Evolutionary conservation across 2,329 filamentous ascomycete species (phyloP).

Genomic region (Microdochium paspali): DNA sequence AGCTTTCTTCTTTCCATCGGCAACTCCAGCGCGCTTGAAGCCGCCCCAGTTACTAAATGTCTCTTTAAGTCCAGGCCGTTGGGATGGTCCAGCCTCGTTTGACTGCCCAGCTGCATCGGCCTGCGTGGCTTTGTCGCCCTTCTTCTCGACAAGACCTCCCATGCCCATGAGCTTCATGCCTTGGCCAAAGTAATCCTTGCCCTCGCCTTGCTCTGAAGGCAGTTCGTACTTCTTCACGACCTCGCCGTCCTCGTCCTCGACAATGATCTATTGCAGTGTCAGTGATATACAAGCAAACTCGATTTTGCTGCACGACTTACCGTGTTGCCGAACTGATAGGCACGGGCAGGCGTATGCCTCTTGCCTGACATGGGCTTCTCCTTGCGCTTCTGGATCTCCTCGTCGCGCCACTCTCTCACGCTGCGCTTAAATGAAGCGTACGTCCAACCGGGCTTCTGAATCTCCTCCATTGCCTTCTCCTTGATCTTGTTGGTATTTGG

Average conservation of each 20-base stretch:
- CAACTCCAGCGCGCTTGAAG: slow-evolving; percentile 24
- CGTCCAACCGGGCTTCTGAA: slow-evolving; percentile 29
- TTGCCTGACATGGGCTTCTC: slow-evolving; percentile 45
- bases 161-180: slow-evolving; percentile 47
- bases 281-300: slow-evolving; percentile 8
- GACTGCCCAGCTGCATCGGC: slow-evolving; percentile 15
- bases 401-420: slow-evolving; percentile 42
- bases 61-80: slow-evolving; percentile 9
- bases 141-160: slow-evolving; percentile 29
- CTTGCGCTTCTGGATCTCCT: slow-evolving; percentile 55
- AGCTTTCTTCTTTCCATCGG: slow-evolving; percentile 29
- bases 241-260: slow-evolving; percentile 79
- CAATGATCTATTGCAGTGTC: slow-evolving; percentile 54
- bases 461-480: slow-evolving; percentile 22
- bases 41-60: slow-evolving; percentile 39
- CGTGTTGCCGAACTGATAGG: slow-evolving; percentile 78
- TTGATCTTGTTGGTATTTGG: slow-evolving; percentile 12
- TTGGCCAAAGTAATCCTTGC: slow-evolving; percentile 30
- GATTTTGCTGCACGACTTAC: slow-evolving; percentile 27
- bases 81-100: slow-evolving; percentile 20
- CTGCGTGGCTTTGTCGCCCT: slow-evolving; percentile 7
- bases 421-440: slow-evolving; percentile 38
- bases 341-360: slow-evolving; percentile 63
- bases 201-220: slow-evolving; percentile 40
- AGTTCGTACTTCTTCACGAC: slow-evolving; percentile 79